Base-by-base conservation (phyloP, 2,329 filamentous ascomycete genomes). In the Hymenoscyphus fraxineus region DNA sequence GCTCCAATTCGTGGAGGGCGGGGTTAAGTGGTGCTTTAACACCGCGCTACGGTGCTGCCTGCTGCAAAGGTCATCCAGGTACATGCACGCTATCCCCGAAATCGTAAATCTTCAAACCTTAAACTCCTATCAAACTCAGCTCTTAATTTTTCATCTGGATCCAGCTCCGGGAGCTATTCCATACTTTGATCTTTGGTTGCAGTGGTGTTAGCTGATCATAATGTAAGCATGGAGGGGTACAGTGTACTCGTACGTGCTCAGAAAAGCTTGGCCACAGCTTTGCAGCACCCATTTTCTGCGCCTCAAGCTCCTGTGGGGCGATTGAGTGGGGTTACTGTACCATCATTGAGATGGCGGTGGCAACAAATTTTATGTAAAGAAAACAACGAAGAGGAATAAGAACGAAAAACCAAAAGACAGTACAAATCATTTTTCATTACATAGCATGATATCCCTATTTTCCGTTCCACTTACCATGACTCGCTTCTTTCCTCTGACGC, bases 1-100 rank as follows among this genome's bases (percentile, higher is more conserved):
- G 7, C 7, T 47, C 22, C n/a, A 12, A 57, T 38, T 38, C 54
- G 54, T 22, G 27, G 54, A 57, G 27, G 15, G 54, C 54, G 54
- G 54, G 54, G 54, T 57, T 57, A 57, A 57, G 31, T 57, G 54
- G 54, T 22, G 27, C 27, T 47, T 47, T 57, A 57, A 32, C 54
- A 35, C 19, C 54, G 16, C 54, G 2, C 22, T 3, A 27, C 22
- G 22, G 22, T 3, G 22, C 1, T 3, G 22, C 22, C 22, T 47
- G 12, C 15, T 19, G 19, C 44, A 16, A 19, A 15, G 3, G 19
- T 16, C 44, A 47, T 47, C 15, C 15, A 47, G 44, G 6, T 47
- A 47, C 44, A 47, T 47, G 6, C 4, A 47, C 15, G 58, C 12
- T 39, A 54, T 54, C n/a, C 32, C 32, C 9, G 32, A 6, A 6